Base-by-base conservation (phyloP, 2,329 filamentous ascomycete genomes). In the Pseudogymnoascus sp. region DNA sequence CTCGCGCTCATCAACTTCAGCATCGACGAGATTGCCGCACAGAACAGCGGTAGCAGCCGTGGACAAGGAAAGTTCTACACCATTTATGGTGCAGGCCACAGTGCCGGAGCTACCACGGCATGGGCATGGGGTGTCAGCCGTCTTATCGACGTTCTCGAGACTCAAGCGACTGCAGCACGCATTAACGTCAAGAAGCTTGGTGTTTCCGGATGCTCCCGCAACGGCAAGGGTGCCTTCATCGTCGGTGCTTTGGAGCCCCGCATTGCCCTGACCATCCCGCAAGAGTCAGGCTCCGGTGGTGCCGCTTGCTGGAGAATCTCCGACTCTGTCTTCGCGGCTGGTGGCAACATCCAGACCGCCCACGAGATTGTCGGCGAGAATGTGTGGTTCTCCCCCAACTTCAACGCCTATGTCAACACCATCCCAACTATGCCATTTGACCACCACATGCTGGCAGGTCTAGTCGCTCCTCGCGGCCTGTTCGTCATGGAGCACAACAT, bases 101-200 rank as follows among this genome's bases (percentile, higher is more conserved):
- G 77, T 37, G 83, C 84, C 12, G 81, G 83, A 60, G 83, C 84
- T 5, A 73, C 84, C 65, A 85, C 81, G 4, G 83, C 85, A 25
- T 87, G 85, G 85, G 81, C 83, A 7, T 87, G 84, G 83, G 84
- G 81, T 62, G 82, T 86, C 2, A 80, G 81, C 68, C 81, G 83
- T 60, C 77, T 87, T 66, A 80, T 87, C 59, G 84, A 87, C 70
- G 82, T 78, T 14, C 76, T 87, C 38, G 83, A 85, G 75, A 55
- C 49, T 55, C 71, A 70, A 11, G 78, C 76, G 21, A 75, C 78
- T 2, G 75, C 76, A 40, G 68, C 70, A 2, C 67, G 67, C 8
- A 85, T 87, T 70, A 78, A 83, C 71, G 68, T 77, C 23, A 76
- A 70, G 38, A 75, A 75, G 2, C 72, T 84, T 18, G 84, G 82